A percentile compares a stretch with the other conserved stretches of the same genome.
Evolutionary conservation across 768 basidiomycete genomes (phyloP).

Genomic region (Tricholoma bakamatsutake): DNA sequence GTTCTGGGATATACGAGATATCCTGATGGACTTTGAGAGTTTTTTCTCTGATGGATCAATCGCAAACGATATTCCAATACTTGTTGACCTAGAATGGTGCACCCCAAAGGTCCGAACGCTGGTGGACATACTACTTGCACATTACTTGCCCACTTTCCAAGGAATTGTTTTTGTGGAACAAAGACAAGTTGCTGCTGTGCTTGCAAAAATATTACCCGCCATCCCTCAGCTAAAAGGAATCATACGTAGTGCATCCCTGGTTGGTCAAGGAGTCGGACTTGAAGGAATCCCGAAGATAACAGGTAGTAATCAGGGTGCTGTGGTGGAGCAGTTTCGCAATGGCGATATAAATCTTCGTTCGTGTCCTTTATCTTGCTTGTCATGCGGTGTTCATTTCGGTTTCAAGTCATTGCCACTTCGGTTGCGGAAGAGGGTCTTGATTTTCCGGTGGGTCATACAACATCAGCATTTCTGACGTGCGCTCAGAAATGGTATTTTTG

Average conservation of each 20-base stretch:
- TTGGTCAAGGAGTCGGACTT: conserved; percentile 58
- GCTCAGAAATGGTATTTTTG: conserved; percentile 6
- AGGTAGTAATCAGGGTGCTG: conserved; percentile 47
- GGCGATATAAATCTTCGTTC: conserved; percentile 62
- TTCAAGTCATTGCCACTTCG: conserved; percentile 69
- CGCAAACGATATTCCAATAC: conserved; percentile 28
- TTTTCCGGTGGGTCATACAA: conserved; percentile 53
- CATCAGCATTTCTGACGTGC: not conserved
- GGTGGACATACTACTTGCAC: conserved; percentile 51
- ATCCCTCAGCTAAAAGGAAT: conserved; percentile 52
- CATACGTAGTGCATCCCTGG: conserved; percentile 58
- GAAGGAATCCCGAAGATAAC: conserved; percentile 35
- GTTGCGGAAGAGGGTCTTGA: conserved; percentile 93
- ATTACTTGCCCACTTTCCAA: conserved; percentile 57
- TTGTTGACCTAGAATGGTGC: conserved; percentile 55
- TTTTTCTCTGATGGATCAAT: conserved; percentile 38
- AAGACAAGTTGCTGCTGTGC: conserved; percentile 67
- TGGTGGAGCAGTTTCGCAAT: conserved; percentile 59
- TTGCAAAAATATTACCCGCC: conserved; percentile 58
- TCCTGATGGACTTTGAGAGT: conserved; percentile 40
- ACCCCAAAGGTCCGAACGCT: conserved; percentile 68
- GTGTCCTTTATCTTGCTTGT: conserved; percentile 20
- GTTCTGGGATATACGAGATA: conserved; percentile 26
- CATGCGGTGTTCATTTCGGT: conserved; percentile 4
- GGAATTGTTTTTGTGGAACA: conserved; percentile 87